phyloP scores from a whole-genome alignment of 225 moss, liverwort and hornwort genomes.

The Rhytidiadelphus loreus region DNA sequence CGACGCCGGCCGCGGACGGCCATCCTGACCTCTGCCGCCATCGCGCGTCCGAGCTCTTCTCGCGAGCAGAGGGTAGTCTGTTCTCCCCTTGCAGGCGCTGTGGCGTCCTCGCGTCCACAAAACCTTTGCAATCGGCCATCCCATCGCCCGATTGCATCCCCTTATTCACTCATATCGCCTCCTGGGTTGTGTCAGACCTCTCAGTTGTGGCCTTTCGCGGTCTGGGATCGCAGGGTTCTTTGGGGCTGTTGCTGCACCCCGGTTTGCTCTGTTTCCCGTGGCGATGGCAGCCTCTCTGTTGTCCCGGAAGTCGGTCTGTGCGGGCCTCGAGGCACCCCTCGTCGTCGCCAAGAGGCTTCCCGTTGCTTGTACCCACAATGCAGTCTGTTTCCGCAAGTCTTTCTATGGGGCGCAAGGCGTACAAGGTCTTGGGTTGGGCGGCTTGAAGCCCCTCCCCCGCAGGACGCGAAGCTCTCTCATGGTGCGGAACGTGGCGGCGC shows the following conservation, averaged over 20 bases:
- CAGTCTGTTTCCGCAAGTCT: background rate
- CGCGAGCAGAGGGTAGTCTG: background rate
- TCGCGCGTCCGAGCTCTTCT: background rate
- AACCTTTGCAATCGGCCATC: background rate
- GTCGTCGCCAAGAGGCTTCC: background rate
- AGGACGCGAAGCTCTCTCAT: background rate
- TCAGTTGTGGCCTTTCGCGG: background rate
- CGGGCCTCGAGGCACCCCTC: background rate
- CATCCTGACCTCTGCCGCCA: background rate
- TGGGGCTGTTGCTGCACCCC: background rate
- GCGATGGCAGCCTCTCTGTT: slow-evolving; percentile 41
- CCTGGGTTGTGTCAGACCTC: background rate
- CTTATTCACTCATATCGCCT: background rate
- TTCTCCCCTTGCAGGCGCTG: background rate
- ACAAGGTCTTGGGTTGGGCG: background rate
- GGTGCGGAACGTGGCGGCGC: slow-evolving; percentile 64
- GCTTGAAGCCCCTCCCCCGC: background rate
- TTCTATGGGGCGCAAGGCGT: background rate
- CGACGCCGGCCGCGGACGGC: background rate
- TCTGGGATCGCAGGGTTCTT: background rate
- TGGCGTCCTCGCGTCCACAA: slow-evolving; percentile 25
- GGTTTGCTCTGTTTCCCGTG: background rate
- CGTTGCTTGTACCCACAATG: background rate
- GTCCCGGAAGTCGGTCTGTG: slow-evolving; percentile 13
- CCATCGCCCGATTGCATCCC: background rate